Conservation (phyloP, 164 flowering plant species). For the Chimonanthus salicifolius region DNA sequence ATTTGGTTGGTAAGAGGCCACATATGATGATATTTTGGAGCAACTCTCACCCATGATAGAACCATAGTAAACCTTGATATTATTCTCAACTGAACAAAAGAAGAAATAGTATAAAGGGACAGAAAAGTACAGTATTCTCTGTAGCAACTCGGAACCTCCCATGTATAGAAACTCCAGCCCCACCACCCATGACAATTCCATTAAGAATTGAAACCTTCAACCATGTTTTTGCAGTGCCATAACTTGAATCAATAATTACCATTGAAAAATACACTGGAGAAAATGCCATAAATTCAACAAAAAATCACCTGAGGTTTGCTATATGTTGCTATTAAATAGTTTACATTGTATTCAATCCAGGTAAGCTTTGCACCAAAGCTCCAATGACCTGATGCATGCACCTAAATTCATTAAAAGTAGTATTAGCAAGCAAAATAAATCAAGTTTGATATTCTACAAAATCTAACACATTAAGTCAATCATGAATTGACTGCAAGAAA, state of each 20-base stretch:
- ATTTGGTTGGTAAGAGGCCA: too few relatives aligned
- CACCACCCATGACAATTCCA: constrained; percentile 98
- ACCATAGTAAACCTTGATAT: too few relatives aligned
- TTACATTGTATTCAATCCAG: constrained; percentile 22
- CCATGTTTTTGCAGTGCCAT: constrained; percentile 2
- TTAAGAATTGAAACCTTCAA: constrained; percentile 85
- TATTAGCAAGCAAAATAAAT: neutral
- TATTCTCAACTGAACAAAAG: too few relatives aligned
- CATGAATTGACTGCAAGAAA: too few relatives aligned
- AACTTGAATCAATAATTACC: neutral
- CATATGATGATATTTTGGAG: too few relatives aligned
- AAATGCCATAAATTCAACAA: neutral
- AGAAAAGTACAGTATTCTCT: constrained; percentile 70
- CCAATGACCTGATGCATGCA: constrained; percentile 26
- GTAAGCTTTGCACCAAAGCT: constrained; percentile 22
- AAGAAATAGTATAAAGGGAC: neutral
- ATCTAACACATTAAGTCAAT: neutral
- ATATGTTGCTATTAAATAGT: constrained; percentile 42
- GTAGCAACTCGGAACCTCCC: constrained; percentile 91
- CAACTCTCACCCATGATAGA: too few relatives aligned
- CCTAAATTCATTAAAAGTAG: neutral
- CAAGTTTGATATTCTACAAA: neutral
- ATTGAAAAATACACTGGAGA: too few relatives aligned
- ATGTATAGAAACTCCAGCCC: constrained; percentile 83
- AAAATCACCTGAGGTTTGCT: constrained; percentile 28